Evolutionary conservation across 179 eudicot species (phyloP), one percentile per base, ranked within the genome.

Genomic region (Beta lomatogona): DNA sequence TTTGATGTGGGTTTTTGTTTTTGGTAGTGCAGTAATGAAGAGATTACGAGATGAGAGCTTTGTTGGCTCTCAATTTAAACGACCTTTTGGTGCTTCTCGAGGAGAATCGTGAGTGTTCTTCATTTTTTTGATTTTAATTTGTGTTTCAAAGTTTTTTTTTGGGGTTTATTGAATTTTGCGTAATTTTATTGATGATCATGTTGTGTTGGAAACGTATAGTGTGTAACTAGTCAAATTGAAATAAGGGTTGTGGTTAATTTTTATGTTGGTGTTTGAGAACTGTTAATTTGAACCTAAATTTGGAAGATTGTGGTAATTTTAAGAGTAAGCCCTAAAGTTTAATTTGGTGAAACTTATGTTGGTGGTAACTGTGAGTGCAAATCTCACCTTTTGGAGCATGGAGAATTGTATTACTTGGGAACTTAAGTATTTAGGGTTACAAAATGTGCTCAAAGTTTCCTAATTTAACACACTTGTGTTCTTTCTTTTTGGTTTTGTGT

Each of bases 41-140:
- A 90, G 99, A 87, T 88, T 89, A 53, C 86, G 94, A 80, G 98
- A 95, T 46, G 98, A 92, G 68, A 90, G 80, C 71, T 88, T 79
- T 84, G 71, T 80, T 71, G 87, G 89, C 84, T 88, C 97, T 84
- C 95, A 91, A 82, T 87, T 85, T 70, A 93, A 89, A 85, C 93
- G 94, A 21, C 90, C 98, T 55, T 83, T 88, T 45, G 90, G 88
- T 71, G 78, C 90, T 86, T 86, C 92, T 70, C 86, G 93, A 18
- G 94, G 86, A 64, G 98, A 95, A 84, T 84, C 89, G 98, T 95
- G 85, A 87, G 93, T 83, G 73, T 78, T 65, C 66, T 41, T 45
- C 50, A 4, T 5, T 44, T 76, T 63, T 57, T 79, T 59, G 14
- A 36, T 36, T 36, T 36, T 36, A 36, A 36, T 36, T 68, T 76